A percentile compares a stretch with the other conserved stretches of the same genome.
These are phyloP conservation scores for Bidens hawaiensis DNA, from an alignment of 140 eudicot species.

Conservation along the genomic window DNA sequence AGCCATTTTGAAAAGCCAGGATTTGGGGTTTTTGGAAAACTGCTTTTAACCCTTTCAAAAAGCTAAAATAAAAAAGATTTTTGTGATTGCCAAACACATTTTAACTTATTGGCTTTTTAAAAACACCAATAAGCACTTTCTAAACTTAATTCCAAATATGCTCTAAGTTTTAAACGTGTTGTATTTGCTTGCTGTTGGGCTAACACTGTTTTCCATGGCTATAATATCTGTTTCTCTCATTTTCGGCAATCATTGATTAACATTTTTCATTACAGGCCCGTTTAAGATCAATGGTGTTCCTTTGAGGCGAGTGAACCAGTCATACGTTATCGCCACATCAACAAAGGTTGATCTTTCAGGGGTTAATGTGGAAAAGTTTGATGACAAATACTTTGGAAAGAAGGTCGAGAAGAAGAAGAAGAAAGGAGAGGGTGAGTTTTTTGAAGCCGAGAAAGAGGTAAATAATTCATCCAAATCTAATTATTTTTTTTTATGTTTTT, in stretches of 20 bases:
- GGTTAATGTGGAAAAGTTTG: conserved; percentile 48
- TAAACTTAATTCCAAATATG: no score
- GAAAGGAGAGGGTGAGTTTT: conserved; percentile 60
- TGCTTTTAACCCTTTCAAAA: no score
- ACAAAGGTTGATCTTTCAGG: conserved; percentile 60
- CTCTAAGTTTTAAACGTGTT: background rate
- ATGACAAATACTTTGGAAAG: conserved; percentile 68
- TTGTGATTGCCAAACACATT: no score
- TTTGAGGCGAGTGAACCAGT: conserved; percentile 61
- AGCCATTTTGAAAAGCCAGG: no score
- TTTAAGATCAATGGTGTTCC: conserved; percentile 66
- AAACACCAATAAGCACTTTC: no score
- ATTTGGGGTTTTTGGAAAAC: no score
- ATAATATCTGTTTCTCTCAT: no score
- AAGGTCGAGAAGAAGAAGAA: conserved; percentile 54
- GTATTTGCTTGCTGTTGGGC: background rate
- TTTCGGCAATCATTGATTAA: background rate
- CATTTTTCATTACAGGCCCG: conserved; percentile 29
- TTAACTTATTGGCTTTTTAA: no score
- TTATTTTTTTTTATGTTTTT: background rate
- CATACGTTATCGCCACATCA: conserved; percentile 59
- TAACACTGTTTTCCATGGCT: no score
- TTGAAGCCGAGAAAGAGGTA: conserved; percentile 61
- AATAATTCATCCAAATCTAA: background rate
- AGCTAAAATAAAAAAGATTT: no score